Evolutionary conservation across 2,329 filamentous ascomycete species (phyloP).

Genomic region (Orbilia javanica): DNA sequence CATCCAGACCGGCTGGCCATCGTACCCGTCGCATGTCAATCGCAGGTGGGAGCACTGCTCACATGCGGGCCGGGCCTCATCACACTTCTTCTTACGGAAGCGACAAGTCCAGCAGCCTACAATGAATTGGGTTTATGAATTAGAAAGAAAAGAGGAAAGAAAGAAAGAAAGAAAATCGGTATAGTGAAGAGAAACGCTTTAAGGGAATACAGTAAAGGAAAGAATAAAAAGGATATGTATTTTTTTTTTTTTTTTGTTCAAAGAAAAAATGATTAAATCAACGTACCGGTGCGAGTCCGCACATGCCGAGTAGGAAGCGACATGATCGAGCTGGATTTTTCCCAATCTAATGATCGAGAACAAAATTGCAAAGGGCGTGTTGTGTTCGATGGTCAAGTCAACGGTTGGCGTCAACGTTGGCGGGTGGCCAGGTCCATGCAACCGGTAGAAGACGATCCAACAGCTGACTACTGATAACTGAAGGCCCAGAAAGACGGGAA

Average conservation of each 20-base stretch:
- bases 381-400: conserved; percentile 16
- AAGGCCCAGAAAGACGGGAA: conserved; percentile 3
- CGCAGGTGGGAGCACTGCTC: conserved; percentile 63
- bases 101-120: conserved; percentile 66
- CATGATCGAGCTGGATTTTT: conserved; percentile 12
- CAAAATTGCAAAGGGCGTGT: conserved; percentile 26
- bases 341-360: neutral
- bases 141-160: neutral
- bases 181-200: neutral
- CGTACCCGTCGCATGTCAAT: conserved; percentile 64
- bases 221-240: neutral
- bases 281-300: conserved; percentile 56
- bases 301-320: conserved; percentile 47
- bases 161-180: neutral
- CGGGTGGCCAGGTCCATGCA: conserved; percentile 19
- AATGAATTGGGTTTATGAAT: conserved; percentile 3
- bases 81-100: conserved; percentile 65
- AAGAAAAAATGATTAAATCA: neutral
- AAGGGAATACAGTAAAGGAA: conserved; percentile 1
- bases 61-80: conserved; percentile 64
- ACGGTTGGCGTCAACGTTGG: conserved; percentile 12
- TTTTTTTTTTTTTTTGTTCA: too few species aligned
- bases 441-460: conserved; percentile 40
- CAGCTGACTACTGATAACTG: neutral
- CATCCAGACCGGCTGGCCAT: conserved; percentile 63